Evolutionary conservation across 1,284 basidiomycete species (phyloP), one percentile per base, ranked within the genome.

Genomic region (Ceratobasidium sp.): DNA sequence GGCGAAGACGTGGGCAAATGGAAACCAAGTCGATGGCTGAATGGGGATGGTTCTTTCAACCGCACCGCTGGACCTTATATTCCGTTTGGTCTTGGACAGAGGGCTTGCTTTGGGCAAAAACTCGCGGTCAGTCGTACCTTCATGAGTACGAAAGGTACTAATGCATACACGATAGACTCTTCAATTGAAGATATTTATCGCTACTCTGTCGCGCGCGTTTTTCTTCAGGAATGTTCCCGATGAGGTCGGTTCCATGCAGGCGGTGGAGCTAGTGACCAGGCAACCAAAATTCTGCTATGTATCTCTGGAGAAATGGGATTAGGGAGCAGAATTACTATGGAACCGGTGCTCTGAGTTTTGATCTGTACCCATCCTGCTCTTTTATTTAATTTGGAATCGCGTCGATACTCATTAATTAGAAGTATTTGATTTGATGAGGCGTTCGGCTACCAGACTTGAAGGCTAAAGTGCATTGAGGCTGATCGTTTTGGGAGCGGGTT

Each of bases 41-140:
- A 78, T 27, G 62, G 48, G 0, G 75, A 80, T 19, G 81, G 81
- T 1, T 44, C 69, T 22, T 81, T 81, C 56, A 77, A 82, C 47
- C 14, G 71, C 19, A 77, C 77, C 60, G 78, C 79, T 4, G 80
- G 81, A 8, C 79, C 80, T 1, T 79, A 36, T 9, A 22, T 75
- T 69, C 81, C 81, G 4, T 82, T 81, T 75, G 79, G 78, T 5
- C n/a, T 75, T 2, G 81, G 81, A 48, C 79, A 80, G 67, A 57
- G 81, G 27, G 77, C 77, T 27, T 82, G 81, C 74, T 81, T 80
- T 51, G 81, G 81, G 14, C 79, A 79, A 41, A 78, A 79, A 22
- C 75, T 82, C 17, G 81, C 80, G n/a, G 80, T 80, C 64, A 77
- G 80, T 79, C 22, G 2, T 6, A 59, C 27, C 22, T 45, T 44